Percentiles rank a stretch among this genome's conserved stretches.
phyloP scores from a whole-genome alignment of 768 basidiomycete species.

The Roridomyces roridus region DNA sequence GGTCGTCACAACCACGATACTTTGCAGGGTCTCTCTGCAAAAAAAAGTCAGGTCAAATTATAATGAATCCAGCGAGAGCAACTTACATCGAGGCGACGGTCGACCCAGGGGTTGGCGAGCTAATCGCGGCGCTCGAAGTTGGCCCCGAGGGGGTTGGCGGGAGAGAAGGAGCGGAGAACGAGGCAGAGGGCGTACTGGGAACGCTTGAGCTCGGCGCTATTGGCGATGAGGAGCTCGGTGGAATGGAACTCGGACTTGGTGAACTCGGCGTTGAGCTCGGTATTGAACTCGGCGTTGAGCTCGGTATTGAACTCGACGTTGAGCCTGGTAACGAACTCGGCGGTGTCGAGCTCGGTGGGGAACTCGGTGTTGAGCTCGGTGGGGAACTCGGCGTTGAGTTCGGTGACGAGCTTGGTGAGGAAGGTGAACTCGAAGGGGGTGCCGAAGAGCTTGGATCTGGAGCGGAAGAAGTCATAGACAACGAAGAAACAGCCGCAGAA shows the following conservation, averaged over 20 bases:
- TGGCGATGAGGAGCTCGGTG: no score
- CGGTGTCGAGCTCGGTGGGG: not conserved
- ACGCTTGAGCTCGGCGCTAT: no score
- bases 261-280: not conserved
- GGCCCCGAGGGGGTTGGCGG: not conserved
- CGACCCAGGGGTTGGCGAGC: slow-evolving; percentile 9
- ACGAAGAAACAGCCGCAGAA: not conserved
- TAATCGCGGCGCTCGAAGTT: no score
- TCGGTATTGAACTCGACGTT: not conserved
- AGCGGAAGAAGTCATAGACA: slow-evolving; percentile 19
- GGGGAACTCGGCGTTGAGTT: not conserved
- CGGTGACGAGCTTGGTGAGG: no score
- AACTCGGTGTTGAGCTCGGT: not conserved
- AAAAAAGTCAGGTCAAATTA: slow-evolving; percentile 16
- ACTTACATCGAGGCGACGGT: slow-evolving; percentile 17
- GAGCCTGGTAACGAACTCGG: not conserved
- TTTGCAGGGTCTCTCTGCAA: slow-evolving; percentile 58
- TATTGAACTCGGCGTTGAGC: slow-evolving; percentile 23
- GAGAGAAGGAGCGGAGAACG: slow-evolving; percentile 19
- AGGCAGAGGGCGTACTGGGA: no score
- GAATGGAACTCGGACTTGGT: not conserved
- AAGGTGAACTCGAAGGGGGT: slow-evolving; percentile 22
- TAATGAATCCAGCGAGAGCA: slow-evolving; percentile 2
- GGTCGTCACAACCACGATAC: slow-evolving; percentile 60
- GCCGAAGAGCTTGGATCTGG: slow-evolving; percentile 22